Evolutionary conservation across 495 filamentous ascomycete species (phyloP), one percentile per base, ranked within the genome.

Genomic region (Aspergillus haitiensis): DNA sequence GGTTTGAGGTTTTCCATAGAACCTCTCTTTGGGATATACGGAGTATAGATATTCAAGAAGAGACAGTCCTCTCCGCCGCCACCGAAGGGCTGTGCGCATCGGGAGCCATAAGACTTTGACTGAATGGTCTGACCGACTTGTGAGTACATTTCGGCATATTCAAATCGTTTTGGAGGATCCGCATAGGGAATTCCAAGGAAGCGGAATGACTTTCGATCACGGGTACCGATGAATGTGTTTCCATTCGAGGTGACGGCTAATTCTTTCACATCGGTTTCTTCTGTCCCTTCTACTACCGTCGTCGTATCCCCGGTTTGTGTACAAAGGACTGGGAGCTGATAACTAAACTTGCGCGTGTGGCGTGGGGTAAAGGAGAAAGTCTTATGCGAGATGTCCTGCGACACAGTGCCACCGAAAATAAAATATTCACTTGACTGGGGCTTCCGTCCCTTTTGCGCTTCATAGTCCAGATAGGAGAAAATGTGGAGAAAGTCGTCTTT

Each of bases 111-210:
- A 0, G 66, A 46, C 2, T 72, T 77, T 1, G 78, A 76, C 21
- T 72, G 54, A 35, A 78, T 70, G 0, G 69, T 75, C 40, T 73
- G 69, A 10, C 70, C 70, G 10, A 55, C 75, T 31, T 60, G 55
- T 7, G 64, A 69, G 64, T 75, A 79, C 13, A 71, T 56, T 0
- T 52, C 67, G 3, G 76, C 69, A 64, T 82, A 79, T 34, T 64
- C 58, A 51, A 73, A 81, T 49, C 78, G 71, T 33, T 65, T 40
- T 7, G 76, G 75, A 7, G 61, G 47, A 50, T 78, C 64, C 16
- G 79, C 79, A 48, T 76, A 82, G 4, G 72, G 75, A 39, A 82
- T 75, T 13, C 79, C 78, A 6, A 74, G 62, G 62, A 82, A 82
- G 9, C 77, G 75, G 64, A 79, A 82, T 5, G 75, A 78, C 64